Evolutionary conservation across 2,329 filamentous ascomycete species (phyloP), one percentile per base, ranked within the genome.

Genomic region (Xylaria sp.): DNA sequence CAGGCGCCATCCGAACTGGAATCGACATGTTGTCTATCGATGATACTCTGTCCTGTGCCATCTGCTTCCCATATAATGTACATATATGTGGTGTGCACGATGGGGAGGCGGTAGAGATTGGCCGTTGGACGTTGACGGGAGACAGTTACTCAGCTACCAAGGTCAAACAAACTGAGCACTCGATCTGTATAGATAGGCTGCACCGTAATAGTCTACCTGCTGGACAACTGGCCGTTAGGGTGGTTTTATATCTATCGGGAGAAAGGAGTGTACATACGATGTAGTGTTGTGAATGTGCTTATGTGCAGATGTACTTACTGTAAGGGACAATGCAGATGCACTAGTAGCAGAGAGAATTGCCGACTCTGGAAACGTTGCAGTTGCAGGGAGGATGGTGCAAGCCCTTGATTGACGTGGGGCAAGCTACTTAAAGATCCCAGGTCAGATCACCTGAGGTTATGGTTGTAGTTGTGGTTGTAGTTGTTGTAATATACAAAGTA

Each of bases 301-400:
- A 63, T 51, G 58, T 57, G 56, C 46, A 59, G 44, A 60, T 44
- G 58, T 57, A 41, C 41, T 41, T 25, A 44, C 37, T 41, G 34
- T 41, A 23, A 37, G 31, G 9, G 31, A 39, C 31, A 39, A 56
- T 23, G 54, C 54, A 56, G 50, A 31, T 50, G 60, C 28, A 28
- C 28, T 28, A 28, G 28, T 25, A 44, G 59, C 28, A 67, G 69
- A 63, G 59, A 52, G 69, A 75, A 75, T 73, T 77, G 74, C 75
- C 75, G 75, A 74, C 73, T 73, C 70, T 70, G 72, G 75, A 73
- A 76, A 77, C 75, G 75, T 76, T 77, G 75, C 75, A 77, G 69
- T 69, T 67, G 63, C 51, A 61, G 44, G 72, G 74, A 68, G 55
- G 60, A 67, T 55, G 44, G 39, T 48, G 57, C 57, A 3, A 65